Evolutionary conservation across 257 asterid species (phyloP), one percentile per base, ranked within the genome.

Genomic region (Eucommia ulmoides): DNA sequence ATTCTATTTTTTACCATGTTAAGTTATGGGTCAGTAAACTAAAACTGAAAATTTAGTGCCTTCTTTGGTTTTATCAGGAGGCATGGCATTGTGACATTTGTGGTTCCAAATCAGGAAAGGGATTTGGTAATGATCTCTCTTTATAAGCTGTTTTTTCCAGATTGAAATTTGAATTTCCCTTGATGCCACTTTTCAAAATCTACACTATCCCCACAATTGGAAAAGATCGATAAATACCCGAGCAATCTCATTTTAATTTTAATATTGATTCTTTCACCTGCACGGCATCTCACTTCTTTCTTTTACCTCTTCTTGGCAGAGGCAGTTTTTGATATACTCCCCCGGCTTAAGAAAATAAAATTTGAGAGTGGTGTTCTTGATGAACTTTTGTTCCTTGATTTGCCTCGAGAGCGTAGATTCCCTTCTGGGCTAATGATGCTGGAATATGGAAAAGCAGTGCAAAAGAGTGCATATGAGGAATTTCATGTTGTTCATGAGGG

Each of bases 71-170:
- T 68, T 58, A 22, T 41, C 76, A 78, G 93, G 88, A 59, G 51
- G 50, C 22, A 7, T 57, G 75, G 81, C 61, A 69, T 52, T 81
- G 93, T 54, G 71, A 75, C 25, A 49, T 78, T 20, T 82, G 93
- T 52, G 72, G 84, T 48, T 53, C 69, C 1, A 66, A 58, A 64
- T 66, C 82, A 3, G 84, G 78, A 50, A 78, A 68, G 64, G 82
- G 82, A 51, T 65, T 75, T 10, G 93, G 93, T 82, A 66, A 71
- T 76, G 58, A 56, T n/a, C n/a, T n/a, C n/a, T n/a, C n/a, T n/a
- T n/a, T 56, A 24, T 15, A 14, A 52, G 38, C 7, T 6, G 38
- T 29, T 29, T 29, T 6, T 29, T 29, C 12, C 12, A 29, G 38
- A 14, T 29, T 6, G 38, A 6, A 26, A 26, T 3, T 12, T 26